A percentile compares a stretch with the other conserved stretches of the same genome.
Conservation (phyloP, 768 basidiomycete species). For the Mycena chlorophos region DNA sequence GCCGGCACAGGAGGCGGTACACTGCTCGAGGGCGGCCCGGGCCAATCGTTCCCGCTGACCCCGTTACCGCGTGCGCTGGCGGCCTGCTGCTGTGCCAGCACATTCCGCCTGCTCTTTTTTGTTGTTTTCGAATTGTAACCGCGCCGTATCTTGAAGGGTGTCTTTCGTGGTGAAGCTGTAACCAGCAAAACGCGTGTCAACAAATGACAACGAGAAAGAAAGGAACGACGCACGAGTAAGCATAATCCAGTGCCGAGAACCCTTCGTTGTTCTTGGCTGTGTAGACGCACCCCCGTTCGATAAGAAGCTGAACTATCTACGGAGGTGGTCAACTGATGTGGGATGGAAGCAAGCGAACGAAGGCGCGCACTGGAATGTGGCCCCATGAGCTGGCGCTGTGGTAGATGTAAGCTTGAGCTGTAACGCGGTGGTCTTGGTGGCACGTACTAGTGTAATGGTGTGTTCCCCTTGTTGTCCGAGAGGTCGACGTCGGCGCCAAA, state of each 20-base stretch:
- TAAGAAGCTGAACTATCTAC: conserved; percentile 80
- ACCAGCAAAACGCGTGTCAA: no score
- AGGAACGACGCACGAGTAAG: conserved; percentile 67
- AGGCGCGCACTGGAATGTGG: conserved; percentile 65
- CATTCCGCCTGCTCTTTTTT: conserved; percentile 70
- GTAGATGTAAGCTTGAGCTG: conserved; percentile 15
- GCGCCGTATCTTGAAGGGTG: conserved; percentile 78
- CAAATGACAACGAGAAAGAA: no score
- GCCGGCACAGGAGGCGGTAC: conserved; percentile 49
- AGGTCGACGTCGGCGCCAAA: conserved; percentile 88
- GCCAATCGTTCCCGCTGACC: conserved; percentile 66
- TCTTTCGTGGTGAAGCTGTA: conserved; percentile 77
- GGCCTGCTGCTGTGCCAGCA: conserved; percentile 75
- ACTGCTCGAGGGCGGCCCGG: conserved; percentile 40
- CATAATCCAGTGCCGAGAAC: conserved; percentile 90
- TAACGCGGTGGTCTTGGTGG: conserved; percentile 1
- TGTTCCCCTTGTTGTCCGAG: conserved; percentile 89
- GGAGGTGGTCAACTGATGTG: neutral
- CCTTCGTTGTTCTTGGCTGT: conserved; percentile 85
- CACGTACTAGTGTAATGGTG: conserved; percentile 87
- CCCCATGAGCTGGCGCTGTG: conserved; percentile 85
- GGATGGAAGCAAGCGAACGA: neutral
- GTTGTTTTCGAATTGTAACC: conserved; percentile 75
- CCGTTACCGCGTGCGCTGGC: no score
- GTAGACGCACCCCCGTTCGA: conserved; percentile 87